Evolutionary conservation across 768 basidiomycete genomes (phyloP).

Genomic region (Leccinellum albellum): DNA sequence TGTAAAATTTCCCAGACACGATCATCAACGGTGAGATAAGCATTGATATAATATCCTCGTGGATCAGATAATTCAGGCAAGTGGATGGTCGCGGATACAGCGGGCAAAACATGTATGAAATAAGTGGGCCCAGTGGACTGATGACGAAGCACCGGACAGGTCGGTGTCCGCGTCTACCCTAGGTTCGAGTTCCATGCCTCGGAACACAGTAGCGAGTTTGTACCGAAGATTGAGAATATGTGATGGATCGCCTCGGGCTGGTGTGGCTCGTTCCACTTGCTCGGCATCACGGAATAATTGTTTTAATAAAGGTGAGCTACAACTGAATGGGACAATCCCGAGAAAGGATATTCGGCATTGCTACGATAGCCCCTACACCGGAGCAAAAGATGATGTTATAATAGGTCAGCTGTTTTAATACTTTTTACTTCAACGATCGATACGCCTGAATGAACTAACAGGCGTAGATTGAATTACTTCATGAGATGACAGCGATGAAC

Average conservation of each 20-base stretch:
- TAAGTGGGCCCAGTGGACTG: slow-evolving; percentile 17
- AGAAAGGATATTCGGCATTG: slow-evolving; percentile 10
- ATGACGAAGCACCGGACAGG: slow-evolving; percentile 24
- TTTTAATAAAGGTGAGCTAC: slow-evolving; percentile 5
- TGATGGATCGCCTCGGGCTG: slow-evolving; percentile 36
- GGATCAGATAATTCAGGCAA: slow-evolving; percentile 32
- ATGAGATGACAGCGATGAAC: not conserved
- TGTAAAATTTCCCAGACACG: slow-evolving; percentile 33
- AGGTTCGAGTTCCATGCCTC: slow-evolving; percentile 50
- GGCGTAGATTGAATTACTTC: slow-evolving; percentile 5
- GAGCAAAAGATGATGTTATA: slow-evolving; percentile 2
- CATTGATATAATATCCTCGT: slow-evolving; percentile 31
- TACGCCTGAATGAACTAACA: not conserved
- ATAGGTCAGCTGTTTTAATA: slow-evolving; percentile 7
- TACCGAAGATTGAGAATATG: slow-evolving; percentile 41
- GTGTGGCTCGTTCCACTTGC: slow-evolving; percentile 20
- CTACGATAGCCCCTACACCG: slow-evolving; percentile 10
- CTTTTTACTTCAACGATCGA: slow-evolving; percentile 13
- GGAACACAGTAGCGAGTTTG: slow-evolving; percentile 41
- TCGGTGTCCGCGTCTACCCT: slow-evolving; percentile 40
- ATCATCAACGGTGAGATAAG: slow-evolving; percentile 27
- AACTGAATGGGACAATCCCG: slow-evolving; percentile 7
- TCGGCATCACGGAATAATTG: slow-evolving; percentile 17
- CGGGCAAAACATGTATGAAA: slow-evolving; percentile 21
- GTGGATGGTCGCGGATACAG: slow-evolving; percentile 32